A percentile compares a stretch with the other conserved stretches of the same genome.
phyloP scores from a whole-genome alignment of 495 filamentous ascomycete species.

The Aspergillus haitiensis region DNA sequence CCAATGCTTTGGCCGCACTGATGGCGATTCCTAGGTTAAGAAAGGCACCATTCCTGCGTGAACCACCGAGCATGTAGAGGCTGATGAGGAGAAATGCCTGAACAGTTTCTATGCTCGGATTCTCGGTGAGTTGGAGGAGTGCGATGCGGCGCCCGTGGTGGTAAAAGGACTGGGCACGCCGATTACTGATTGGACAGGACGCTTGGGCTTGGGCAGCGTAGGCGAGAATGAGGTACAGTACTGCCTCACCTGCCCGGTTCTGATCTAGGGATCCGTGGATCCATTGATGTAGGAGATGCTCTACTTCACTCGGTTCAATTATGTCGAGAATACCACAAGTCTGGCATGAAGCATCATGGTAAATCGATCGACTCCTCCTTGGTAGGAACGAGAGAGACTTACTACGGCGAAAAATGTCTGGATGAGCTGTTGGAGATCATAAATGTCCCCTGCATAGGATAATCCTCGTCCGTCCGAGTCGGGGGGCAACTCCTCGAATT shows the following conservation, averaged over 20 bases:
- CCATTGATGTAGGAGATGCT: background rate
- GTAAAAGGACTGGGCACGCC: conserved; percentile 3
- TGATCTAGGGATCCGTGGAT: background rate
- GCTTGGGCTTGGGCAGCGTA: conserved; percentile 2
- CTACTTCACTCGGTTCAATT: background rate
- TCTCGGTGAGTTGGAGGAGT: conserved; percentile 1
- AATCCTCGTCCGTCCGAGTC: background rate
- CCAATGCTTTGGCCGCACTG: conserved; percentile 5
- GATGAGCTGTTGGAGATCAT: conserved; percentile 1
- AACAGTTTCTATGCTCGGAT: conserved; percentile 2
- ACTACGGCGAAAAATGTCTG: background rate
- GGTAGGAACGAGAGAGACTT: background rate
- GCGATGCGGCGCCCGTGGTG: conserved; percentile 5
- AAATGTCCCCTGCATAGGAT: background rate
- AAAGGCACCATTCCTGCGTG: background rate
- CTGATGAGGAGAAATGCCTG: conserved; percentile 8
- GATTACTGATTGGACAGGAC: background rate
- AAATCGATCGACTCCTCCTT: background rate
- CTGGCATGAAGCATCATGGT: background rate
- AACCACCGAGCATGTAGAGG: conserved; percentile 6
- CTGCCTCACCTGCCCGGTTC: background rate
- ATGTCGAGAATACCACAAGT: background rate
- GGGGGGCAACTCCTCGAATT: conserved; percentile 5
- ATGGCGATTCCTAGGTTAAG: conserved; percentile 2
- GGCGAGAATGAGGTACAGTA: conserved; percentile 3